Conservation (phyloP, 306 rosid species). For the Cicer pinnatifidum region DNA sequence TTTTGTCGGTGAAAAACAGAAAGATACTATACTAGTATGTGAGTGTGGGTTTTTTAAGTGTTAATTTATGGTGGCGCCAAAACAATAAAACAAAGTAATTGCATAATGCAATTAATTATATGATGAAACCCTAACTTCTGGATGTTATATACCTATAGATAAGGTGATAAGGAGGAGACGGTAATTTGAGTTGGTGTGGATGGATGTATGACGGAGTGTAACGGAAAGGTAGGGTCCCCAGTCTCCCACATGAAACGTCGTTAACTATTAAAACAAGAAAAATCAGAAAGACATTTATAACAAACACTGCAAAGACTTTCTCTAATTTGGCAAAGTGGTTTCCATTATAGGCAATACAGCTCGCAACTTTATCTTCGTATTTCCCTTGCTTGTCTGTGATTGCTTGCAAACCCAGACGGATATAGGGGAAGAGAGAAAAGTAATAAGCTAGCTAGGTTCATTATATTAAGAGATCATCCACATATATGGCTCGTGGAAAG, state of each 20-base stretch:
- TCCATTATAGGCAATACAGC: slow-evolving; percentile 57
- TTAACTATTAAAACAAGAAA: slow-evolving; percentile 27
- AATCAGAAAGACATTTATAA: slow-evolving; percentile 39
- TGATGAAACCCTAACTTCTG: no score
- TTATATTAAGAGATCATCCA: neutral
- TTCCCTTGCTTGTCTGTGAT: neutral
- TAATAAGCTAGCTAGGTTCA: neutral
- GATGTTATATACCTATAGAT: no score
- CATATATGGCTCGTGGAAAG: slow-evolving; percentile 85
- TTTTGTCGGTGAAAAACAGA: no score
- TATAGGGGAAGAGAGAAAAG: neutral
- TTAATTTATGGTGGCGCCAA: no score
- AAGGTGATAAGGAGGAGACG: no score
- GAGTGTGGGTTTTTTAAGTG: no score
- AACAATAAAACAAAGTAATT: no score
- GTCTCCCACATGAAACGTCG: slow-evolving; percentile 44
- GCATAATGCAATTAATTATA: no score
- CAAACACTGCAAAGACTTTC: slow-evolving; percentile 59
- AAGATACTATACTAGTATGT: no score
- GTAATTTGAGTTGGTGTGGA: no score
- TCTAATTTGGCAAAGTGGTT: slow-evolving; percentile 47
- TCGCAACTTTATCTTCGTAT: slow-evolving; percentile 33
- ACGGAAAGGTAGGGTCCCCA: slow-evolving; percentile 62
- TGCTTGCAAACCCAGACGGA: neutral
- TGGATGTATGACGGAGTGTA: slow-evolving; percentile 39